Evolutionary conservation across 768 basidiomycete species (phyloP), one percentile per base, ranked within the genome.

Genomic region (Termitomyces sp.): DNA sequence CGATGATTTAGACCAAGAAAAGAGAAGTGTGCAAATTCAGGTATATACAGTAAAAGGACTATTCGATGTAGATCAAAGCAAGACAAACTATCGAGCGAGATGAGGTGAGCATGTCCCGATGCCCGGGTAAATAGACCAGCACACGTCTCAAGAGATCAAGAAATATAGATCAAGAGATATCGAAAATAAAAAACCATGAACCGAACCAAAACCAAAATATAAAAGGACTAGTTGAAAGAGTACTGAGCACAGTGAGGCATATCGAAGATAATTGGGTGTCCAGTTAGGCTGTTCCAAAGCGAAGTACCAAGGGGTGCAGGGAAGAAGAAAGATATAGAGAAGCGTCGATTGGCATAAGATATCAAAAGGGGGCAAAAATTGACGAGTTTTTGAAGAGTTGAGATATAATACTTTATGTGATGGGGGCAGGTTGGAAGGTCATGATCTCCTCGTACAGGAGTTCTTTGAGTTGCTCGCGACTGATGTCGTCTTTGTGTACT

Each of bases 401-500:
- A 2, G n/a, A n/a, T n/a, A n/a, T n/a, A n/a, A n/a, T 5, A 54
- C n/a, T 45, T 52, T 75, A 79, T 73, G 76, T 76, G 67, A 85
- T 82, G 52, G 82, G 79, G 13, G 78, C 75, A 1, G 91, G 87
- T 58, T 82, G 78, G 84, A 96, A 98, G 32, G 85, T 79, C 82
- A 93, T 87, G 75, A 98, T 95, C 74, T 98, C 96, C 57, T 95
- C 91, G 71, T 92, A 98, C 24, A 96, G 76, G 46, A 96, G 81
- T 68, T 93, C 88, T 76, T 98, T 98, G 62, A 99, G 81, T 71
- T 97, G 93, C 70, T 98, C 96, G 30, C 93, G 83, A 68, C 88
- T 92, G 76, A 97, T 94, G 61, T 93, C 92, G 63, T 97, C 95
- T 78, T 98, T 96, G 78, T 94, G 90, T 62, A 93, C 90, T 92